A percentile compares a stretch with the other conserved stretches of the same genome.
phyloP scores from a whole-genome alignment of 208 protist species.

The Leishmania lainsoni region DNA sequence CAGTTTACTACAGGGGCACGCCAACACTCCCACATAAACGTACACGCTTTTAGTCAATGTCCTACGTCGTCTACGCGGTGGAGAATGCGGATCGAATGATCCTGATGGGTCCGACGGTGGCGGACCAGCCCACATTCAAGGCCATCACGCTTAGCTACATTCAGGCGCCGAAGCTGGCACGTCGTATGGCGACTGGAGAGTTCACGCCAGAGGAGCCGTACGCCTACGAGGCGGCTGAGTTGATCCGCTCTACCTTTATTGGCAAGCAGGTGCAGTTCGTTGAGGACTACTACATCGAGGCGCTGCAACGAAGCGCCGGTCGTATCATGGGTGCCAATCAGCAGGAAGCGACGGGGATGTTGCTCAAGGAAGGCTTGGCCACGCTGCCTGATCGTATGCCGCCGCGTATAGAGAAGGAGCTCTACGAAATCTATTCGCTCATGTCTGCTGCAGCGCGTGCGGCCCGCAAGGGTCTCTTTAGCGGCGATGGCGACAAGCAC shows the following conservation, averaged over 20 bases:
- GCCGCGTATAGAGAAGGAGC: conserved; percentile 64
- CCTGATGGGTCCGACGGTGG: conserved; percentile 65
- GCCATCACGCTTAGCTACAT: conserved; percentile 87
- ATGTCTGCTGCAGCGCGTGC: conserved; percentile 54
- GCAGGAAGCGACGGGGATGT: conserved; percentile 67
- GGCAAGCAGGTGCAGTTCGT: conserved; percentile 86
- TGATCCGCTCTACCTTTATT: conserved; percentile 83
- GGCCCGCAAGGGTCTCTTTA: conserved; percentile 74
- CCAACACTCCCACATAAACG: background rate
- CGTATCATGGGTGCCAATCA: conserved; percentile 39
- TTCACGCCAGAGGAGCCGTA: conserved; percentile 85
- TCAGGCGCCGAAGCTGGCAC: conserved; percentile 72
- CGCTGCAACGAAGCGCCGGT: conserved; percentile 76
- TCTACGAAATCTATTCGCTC: conserved; percentile 62
- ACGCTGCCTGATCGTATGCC: conserved; percentile 60
- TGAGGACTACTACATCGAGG: conserved; percentile 89
- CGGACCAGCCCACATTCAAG: conserved; percentile 64
- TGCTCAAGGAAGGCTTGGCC: conserved; percentile 79
- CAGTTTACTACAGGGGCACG: background rate
- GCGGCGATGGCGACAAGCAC: conserved; percentile 52
- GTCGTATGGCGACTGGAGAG: conserved; percentile 54
- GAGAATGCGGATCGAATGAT: conserved; percentile 87
- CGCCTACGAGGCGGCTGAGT: conserved; percentile 85
- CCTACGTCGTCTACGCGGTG: conserved; percentile 82
- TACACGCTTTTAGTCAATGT: conserved; percentile 32